Conservation (phyloP, 106 monocot genomes). For the Dendrobium chrysotoxum region DNA sequence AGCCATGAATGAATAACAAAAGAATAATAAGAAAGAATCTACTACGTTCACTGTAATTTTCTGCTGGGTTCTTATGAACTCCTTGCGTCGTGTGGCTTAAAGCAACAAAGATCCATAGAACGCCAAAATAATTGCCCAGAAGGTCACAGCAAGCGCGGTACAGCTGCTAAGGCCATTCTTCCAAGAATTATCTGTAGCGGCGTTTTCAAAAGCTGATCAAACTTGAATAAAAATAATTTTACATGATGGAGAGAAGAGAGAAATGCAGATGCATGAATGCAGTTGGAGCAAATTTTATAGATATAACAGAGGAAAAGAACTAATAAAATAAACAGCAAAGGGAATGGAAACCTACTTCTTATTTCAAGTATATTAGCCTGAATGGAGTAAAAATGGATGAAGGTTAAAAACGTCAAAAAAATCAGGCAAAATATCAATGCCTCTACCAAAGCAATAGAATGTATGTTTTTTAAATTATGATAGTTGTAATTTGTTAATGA, state of each 20-base stretch:
- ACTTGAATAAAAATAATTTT: neutral
- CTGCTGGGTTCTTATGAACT: neutral
- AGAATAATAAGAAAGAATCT: neutral
- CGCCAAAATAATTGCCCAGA: constrained; percentile 1
- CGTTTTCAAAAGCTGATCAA: too few species aligned
- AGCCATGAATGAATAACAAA: neutral
- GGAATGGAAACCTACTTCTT: too few species aligned
- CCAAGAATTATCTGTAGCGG: neutral
- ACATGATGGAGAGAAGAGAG: neutral
- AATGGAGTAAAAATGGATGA: too few species aligned
- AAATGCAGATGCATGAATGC: neutral
- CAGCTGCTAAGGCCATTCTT: neutral
- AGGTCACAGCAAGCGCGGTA: too few species aligned
- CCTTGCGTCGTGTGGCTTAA: neutral
- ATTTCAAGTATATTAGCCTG: too few species aligned
- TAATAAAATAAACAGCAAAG: too few species aligned
- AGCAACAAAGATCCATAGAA: neutral
- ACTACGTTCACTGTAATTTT: neutral
- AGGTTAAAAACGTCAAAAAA: too few species aligned
- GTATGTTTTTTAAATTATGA: too few species aligned
- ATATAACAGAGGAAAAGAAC: neutral
- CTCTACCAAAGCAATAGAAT: too few species aligned
- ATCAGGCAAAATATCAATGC: too few species aligned
- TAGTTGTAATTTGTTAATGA: neutral
- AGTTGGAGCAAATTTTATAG: too few species aligned